Conservation (phyloP, 495 filamentous ascomycete genomes). For the Penicilliopsis zonata region DNA sequence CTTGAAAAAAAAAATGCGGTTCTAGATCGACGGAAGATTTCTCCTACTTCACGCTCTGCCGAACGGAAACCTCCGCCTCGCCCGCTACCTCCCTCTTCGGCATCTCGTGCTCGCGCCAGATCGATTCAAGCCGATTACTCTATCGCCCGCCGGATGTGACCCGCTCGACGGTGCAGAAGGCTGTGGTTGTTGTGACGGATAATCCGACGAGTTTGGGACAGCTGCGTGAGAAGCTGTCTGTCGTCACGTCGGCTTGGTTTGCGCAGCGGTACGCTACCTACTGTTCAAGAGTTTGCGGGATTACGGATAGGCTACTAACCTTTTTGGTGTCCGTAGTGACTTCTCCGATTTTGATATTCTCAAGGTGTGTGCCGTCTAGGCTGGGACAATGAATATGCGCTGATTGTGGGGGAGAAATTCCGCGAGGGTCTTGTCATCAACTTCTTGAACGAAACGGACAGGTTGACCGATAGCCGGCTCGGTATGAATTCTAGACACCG, state of each 20-base stretch:
- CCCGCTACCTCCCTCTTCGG: slow-evolving; percentile 86
- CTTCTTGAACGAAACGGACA: slow-evolving; percentile 46
- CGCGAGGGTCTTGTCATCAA: slow-evolving; percentile 74
- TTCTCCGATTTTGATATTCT: slow-evolving; percentile 65
- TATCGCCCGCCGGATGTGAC: slow-evolving; percentile 81
- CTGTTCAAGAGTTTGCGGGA: background rate
- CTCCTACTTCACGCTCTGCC: slow-evolving; percentile 91
- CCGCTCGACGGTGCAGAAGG: slow-evolving; percentile 92
- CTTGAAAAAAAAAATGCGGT: background rate
- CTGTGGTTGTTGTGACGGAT: slow-evolving; percentile 93
- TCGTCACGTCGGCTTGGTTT: slow-evolving; percentile 95
- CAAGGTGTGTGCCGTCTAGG: slow-evolving; percentile 36
- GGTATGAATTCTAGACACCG: no score
- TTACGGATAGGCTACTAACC: background rate
- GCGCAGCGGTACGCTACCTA: slow-evolving; percentile 80
- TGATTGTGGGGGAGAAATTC: slow-evolving; percentile 45
- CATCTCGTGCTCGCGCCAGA: slow-evolving; percentile 87
- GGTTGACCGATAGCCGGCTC: no score
- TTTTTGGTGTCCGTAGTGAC: slow-evolving; percentile 31
- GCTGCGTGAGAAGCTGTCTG: slow-evolving; percentile 69
- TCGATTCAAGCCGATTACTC: slow-evolving; percentile 66
- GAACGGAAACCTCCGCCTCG: slow-evolving; percentile 40
- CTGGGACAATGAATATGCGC: background rate
- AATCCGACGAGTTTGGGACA: slow-evolving; percentile 70
- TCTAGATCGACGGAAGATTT: slow-evolving; percentile 80